Percentiles rank a stretch among this genome's conserved stretches.
phyloP scores from a whole-genome alignment of 345 rosid genomes.

The Acer yangbiense region DNA sequence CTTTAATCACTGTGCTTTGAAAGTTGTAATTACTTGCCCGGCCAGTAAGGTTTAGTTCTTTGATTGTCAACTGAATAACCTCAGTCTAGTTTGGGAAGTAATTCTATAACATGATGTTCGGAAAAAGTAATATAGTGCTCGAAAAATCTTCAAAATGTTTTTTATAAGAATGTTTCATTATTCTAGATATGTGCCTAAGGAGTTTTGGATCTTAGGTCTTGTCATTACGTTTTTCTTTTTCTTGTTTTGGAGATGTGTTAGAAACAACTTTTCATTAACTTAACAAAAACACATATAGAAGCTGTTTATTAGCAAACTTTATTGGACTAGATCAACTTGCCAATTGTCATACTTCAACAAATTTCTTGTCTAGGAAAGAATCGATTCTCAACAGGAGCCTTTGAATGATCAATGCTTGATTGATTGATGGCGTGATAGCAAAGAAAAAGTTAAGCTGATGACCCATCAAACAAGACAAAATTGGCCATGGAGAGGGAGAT shows the following conservation, averaged over 20 bases:
- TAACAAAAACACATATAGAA: not conserved
- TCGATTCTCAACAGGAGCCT: conserved; percentile 27
- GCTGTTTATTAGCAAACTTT: not conserved
- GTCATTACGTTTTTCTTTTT: not conserved
- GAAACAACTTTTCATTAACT: not conserved
- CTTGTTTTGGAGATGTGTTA: no score
- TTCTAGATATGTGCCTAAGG: not conserved
- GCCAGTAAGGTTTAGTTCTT: no score
- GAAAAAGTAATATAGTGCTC: no score
- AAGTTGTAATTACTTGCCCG: no score
- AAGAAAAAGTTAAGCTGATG: not conserved
- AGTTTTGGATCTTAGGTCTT: not conserved
- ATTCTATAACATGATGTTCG: no score
- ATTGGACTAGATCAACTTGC: not conserved
- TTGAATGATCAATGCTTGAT: conserved; percentile 14
- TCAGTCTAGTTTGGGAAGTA: no score
- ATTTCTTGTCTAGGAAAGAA: conserved; percentile 25
- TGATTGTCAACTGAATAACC: no score
- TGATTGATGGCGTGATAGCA: not conserved
- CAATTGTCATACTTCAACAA: not conserved
- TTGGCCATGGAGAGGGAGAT: not conserved
- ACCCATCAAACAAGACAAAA: not conserved
- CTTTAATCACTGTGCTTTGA: no score
- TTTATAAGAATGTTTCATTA: no score
- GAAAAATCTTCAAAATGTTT: no score